phyloP scores from a whole-genome alignment of 2,329 filamentous ascomycete species.

The Aspergillus intermedius region DNA sequence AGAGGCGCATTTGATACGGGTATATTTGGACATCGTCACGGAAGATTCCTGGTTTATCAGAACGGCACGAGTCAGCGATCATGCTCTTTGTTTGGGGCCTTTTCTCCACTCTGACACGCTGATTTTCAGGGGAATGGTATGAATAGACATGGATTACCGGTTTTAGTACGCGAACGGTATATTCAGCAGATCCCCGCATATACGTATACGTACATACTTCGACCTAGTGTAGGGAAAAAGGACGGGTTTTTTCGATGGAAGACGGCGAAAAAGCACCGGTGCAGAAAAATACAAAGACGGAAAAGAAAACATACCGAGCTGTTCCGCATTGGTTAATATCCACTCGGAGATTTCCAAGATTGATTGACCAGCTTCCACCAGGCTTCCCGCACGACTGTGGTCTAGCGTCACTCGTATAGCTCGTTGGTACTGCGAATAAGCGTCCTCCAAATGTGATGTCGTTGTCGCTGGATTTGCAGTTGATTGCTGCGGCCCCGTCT shows the following conservation, averaged over 20 bases:
- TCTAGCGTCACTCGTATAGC: constrained; percentile 61
- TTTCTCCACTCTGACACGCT: background rate
- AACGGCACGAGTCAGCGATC: background rate
- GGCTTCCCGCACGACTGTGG: constrained; percentile 57
- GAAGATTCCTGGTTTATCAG: constrained; percentile 59
- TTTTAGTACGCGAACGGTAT: background rate
- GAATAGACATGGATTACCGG: background rate
- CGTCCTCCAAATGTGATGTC: constrained; percentile 52
- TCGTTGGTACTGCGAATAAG: constrained; percentile 57
- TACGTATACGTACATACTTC: background rate
- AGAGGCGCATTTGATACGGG: constrained; percentile 71
- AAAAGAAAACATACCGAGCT: constrained; percentile 53
- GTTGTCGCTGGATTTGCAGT: constrained; percentile 10
- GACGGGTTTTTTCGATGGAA: background rate
- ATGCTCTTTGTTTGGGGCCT: background rate
- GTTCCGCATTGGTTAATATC: constrained; percentile 58
- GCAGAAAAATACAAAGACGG: constrained; percentile 29
- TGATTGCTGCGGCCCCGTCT: constrained; percentile 9
- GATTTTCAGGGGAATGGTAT: background rate
- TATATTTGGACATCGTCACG: constrained; percentile 74
- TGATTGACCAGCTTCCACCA: constrained; percentile 53
- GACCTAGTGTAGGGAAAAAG: background rate
- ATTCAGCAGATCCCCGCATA: background rate
- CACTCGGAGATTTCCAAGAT: constrained; percentile 60
- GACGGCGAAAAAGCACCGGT: background rate